Evolutionary conservation across 1,139 yeast species (phyloP).

Genomic region (Yamadazyma mexicana): DNA sequence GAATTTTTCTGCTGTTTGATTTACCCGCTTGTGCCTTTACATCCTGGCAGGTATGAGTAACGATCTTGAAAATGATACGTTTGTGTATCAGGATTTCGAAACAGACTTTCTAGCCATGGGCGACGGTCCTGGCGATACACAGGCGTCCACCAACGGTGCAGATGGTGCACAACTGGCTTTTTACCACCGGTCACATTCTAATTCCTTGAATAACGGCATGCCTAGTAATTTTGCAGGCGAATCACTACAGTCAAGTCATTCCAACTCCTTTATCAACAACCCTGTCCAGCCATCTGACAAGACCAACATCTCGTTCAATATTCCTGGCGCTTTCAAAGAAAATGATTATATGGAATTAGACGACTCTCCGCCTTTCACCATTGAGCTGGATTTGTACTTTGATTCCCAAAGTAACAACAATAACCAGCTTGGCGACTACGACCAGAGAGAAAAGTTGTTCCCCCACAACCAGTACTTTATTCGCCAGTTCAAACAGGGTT

Average conservation of each 20-base stretch:
- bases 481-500: constrained; percentile 9
- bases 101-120: background rate
- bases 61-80: constrained; percentile 5
- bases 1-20: background rate
- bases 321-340: constrained; percentile 35
- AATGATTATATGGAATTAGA: constrained; percentile 38
- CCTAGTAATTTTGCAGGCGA: background rate
- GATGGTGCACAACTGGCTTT: too few relatives aligned
- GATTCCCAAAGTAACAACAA: constrained; percentile 17
- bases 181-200: background rate
- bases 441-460: constrained; percentile 12
- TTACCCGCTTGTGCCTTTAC: background rate
- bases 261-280: constrained; percentile 1
- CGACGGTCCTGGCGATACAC: background rate
- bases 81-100: constrained; percentile 5
- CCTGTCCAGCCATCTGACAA: background rate
- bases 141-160: background rate
- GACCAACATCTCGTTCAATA: constrained; percentile 1
- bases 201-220: background rate
- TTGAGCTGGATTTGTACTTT: constrained; percentile 32
- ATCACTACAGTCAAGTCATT: background rate
- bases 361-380: constrained; percentile 41
- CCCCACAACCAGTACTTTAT: constrained; percentile 17
- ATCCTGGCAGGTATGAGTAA: background rate
- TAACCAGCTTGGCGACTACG: constrained; percentile 1